Conservation (phyloP, 116 monocot species). For the Trichopus zeylanicus region DNA sequence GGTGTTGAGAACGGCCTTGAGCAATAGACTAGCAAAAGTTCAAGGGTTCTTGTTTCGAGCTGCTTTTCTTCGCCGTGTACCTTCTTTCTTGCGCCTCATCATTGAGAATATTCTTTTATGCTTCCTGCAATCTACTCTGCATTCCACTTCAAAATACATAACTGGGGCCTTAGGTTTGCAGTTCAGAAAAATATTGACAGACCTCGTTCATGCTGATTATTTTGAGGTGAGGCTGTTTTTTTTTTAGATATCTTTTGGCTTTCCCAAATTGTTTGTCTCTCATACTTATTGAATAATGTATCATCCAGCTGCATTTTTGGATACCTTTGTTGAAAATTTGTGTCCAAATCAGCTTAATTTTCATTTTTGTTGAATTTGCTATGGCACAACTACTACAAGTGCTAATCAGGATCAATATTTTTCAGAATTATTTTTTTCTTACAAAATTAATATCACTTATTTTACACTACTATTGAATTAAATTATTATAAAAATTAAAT, state of each 20-base stretch:
- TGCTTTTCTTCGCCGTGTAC: constrained; percentile 83
- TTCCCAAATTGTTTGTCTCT: background rate
- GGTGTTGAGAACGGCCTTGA: constrained; percentile 77
- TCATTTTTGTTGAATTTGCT: background rate
- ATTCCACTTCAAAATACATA: constrained; percentile 86
- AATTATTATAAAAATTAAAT: too few relatives aligned
- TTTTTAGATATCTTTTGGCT: background rate
- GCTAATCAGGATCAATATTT: background rate
- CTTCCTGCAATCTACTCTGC: constrained; percentile 75
- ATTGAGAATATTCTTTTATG: constrained; percentile 80
- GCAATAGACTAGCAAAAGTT: constrained; percentile 84
- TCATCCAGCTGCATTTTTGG: background rate
- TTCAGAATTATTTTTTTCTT: too few relatives aligned
- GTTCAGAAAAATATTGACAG: constrained; percentile 87
- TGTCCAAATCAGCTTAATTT: background rate
- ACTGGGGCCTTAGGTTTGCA: constrained; percentile 67
- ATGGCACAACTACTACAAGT: background rate
- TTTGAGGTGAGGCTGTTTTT: constrained; percentile 55
- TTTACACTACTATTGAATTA: too few relatives aligned
- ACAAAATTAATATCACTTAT: too few relatives aligned
- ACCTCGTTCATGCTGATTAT: constrained; percentile 82
- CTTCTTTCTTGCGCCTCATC: constrained; percentile 69
- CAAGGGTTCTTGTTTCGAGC: constrained; percentile 95
- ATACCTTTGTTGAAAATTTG: background rate
- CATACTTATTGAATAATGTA: background rate